Conservation (phyloP, 2,329 filamentous ascomycete species). For the Colletotrichum graminicola region DNA sequence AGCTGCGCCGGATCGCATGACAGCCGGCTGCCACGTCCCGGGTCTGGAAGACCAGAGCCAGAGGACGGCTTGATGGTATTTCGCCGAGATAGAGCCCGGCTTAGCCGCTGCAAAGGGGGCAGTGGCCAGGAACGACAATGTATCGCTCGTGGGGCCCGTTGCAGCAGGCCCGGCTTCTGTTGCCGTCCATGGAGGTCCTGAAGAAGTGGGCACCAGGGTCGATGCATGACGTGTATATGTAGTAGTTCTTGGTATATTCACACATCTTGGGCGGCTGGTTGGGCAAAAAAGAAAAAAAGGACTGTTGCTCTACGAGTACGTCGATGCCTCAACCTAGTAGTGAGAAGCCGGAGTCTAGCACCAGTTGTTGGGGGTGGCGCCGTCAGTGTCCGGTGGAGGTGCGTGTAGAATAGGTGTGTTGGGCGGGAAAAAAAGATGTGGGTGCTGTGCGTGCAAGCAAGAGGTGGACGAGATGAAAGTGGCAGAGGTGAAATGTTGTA, state of each 20-base stretch:
- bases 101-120: conserved; percentile 58
- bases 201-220: conserved; percentile 80
- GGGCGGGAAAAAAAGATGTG: background rate
- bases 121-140: conserved; percentile 76
- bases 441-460: background rate
- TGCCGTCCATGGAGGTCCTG: conserved; percentile 76
- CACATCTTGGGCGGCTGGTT: conserved; percentile 59
- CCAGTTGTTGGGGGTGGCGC: background rate
- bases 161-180: conserved; percentile 68
- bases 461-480: background rate
- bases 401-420: background rate
- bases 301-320: background rate
- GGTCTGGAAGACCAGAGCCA: background rate
- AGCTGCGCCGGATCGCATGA: background rate
- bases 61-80: background rate
- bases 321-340: background rate
- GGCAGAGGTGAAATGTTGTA: background rate
- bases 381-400: background rate
- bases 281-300: background rate
- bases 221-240: conserved; percentile 78
- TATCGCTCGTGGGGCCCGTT: conserved; percentile 79
- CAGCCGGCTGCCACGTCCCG: background rate
- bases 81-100: background rate
- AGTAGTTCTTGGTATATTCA: conserved; percentile 80
- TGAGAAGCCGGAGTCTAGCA: background rate